Conservation (phyloP, 495 filamentous ascomycete genomes). For the Xylaria flabelliformis region DNA sequence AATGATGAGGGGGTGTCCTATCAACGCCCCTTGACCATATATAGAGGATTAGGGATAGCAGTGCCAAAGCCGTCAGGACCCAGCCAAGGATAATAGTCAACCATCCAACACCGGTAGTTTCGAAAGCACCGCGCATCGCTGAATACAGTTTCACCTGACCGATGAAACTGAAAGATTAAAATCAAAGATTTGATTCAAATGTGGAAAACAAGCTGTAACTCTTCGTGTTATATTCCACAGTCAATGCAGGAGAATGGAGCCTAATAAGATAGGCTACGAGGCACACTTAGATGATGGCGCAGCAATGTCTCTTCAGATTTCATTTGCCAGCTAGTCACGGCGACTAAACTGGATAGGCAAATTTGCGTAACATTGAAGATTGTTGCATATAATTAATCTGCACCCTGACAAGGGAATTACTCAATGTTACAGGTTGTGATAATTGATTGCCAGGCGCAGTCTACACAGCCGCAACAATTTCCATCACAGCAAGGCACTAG, state of each 20-base stretch:
- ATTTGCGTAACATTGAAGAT: neutral
- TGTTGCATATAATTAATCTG: neutral
- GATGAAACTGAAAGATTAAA: neutral
- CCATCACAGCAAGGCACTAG: neutral
- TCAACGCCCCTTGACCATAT: neutral
- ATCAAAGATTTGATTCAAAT: neutral
- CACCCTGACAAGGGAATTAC: neutral
- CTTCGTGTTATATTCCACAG: neutral
- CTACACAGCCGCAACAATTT: neutral
- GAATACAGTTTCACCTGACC: neutral
- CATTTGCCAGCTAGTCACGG: neutral
- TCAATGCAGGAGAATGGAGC: neutral
- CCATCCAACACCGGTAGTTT: neutral
- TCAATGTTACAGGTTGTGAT: neutral
- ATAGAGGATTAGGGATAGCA: neutral
- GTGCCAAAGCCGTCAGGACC: conserved; percentile 1
- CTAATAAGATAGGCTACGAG: neutral
- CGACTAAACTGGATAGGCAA: neutral
- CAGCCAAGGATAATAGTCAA: conserved; percentile 15
- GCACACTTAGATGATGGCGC: neutral
- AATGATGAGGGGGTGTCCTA: neutral
- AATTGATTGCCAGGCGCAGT: neutral
- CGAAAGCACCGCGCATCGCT: neutral
- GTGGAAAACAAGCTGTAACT: neutral
- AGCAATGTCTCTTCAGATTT: neutral